phyloP scores from a whole-genome alignment of 495 filamentous ascomycete species.

The Daldinia concentrica region DNA sequence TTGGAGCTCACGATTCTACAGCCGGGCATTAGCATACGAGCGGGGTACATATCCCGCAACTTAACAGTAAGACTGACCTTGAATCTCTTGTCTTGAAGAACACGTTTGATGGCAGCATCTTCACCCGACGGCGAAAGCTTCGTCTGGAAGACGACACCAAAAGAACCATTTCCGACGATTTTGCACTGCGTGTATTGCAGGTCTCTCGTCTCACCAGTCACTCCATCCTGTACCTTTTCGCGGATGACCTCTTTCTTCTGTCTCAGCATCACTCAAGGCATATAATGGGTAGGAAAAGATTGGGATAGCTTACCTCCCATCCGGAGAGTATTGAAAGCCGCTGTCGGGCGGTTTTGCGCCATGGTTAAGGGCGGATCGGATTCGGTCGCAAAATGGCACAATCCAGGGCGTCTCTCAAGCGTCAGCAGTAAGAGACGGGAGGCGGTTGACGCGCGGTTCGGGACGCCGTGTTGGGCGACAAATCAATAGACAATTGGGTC shows the following conservation, averaged over 20 bases:
- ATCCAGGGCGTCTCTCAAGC: conserved; percentile 48
- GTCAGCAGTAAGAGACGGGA: conserved; percentile 46
- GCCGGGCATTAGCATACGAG: conserved; percentile 48
- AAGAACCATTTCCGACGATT: conserved; percentile 99
- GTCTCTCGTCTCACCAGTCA: conserved; percentile 94
- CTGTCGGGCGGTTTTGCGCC: conserved; percentile 60
- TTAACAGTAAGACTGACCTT: conserved; percentile 69
- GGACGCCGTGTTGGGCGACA: conserved; percentile 61
- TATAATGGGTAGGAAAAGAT: conserved; percentile 15
- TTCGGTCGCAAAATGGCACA: conserved; percentile 41
- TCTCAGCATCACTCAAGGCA: conserved; percentile 26
- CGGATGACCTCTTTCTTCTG: conserved; percentile 84
- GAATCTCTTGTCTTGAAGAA: conserved; percentile 98
- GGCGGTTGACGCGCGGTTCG: conserved; percentile 42
- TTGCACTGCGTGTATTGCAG: conserved; percentile 99
- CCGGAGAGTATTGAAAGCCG: conserved; percentile 62
- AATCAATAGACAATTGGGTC: conserved; percentile 44
- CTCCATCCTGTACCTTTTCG: conserved; percentile 98
- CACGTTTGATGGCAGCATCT: conserved; percentile 98
- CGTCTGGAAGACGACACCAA: conserved; percentile 98
- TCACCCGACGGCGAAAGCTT: conserved; percentile 97
- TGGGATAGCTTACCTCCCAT: conserved; percentile 60
- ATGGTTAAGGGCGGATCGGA: conserved; percentile 48
- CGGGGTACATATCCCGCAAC: conserved; percentile 1
- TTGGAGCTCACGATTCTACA: conserved; percentile 95